A percentile compares a stretch with the other conserved stretches of the same genome.
These are phyloP conservation scores for Besnoitia besnoiti DNA, from an alignment of 169 alveolate species.

Conservation along the genomic window DNA sequence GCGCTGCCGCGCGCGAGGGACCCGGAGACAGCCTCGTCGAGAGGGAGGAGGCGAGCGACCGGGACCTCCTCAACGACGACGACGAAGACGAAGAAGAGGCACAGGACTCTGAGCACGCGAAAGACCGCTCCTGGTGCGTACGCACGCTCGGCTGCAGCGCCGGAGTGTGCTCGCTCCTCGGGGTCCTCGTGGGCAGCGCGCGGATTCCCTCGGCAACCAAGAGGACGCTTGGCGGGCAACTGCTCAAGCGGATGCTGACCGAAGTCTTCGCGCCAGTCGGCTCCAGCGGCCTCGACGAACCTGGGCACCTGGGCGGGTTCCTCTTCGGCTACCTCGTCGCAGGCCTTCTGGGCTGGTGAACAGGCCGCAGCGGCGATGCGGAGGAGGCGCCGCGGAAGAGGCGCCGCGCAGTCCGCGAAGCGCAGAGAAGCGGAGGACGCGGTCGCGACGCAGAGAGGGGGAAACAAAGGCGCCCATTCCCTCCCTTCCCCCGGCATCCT, in stretches of 20 bases:
- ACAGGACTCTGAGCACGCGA: neutral
- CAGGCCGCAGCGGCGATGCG: neutral
- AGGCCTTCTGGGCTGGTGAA: neutral
- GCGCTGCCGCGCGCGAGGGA: neutral
- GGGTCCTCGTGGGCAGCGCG: constrained; percentile 15
- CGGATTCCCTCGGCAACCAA: neutral
- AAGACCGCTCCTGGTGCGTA: constrained; percentile 10
- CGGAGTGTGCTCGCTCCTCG: neutral
- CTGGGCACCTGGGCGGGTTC: constrained; percentile 12
- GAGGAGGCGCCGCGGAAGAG: neutral
- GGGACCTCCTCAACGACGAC: neutral
- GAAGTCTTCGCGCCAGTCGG: constrained; percentile 3
- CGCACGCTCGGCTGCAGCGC: constrained; percentile 28
- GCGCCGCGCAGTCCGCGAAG: too few relatives aligned
- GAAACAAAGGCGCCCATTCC: too few relatives aligned
- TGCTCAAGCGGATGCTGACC: neutral
- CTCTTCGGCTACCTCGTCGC: constrained; percentile 16
- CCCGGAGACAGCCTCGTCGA: neutral
- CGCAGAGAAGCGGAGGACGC: neutral
- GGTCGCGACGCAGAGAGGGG: too few relatives aligned
- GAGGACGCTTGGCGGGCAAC: neutral
- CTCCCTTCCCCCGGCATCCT: too few relatives aligned
- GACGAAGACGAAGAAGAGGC: neutral
- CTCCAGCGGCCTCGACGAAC: neutral
- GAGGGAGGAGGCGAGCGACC: neutral